These are phyloP conservation scores for Podochytrium sp. DNA, from an alignment of 192 early-diverging fungal genomes.

Conservation along the genomic window DNA sequence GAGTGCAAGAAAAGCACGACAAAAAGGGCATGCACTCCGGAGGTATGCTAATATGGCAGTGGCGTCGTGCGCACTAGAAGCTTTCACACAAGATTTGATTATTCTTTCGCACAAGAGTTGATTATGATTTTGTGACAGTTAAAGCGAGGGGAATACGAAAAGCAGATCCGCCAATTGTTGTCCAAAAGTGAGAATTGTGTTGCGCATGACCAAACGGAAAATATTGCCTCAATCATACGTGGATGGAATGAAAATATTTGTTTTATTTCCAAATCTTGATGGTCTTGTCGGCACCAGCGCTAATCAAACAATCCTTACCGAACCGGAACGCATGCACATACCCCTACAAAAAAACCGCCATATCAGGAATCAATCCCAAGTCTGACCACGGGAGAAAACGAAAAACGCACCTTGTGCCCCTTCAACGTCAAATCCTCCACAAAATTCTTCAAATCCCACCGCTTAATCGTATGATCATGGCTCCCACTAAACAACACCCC, in stretches of 20 bases:
- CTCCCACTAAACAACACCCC: conserved; percentile 44
- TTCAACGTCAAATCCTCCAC: conserved; percentile 26
- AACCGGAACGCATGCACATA: conserved; percentile 31
- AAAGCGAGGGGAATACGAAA: no score
- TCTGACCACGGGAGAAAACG: background rate
- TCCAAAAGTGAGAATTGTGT: no score
- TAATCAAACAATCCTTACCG: conserved; percentile 22
- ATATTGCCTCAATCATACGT: background rate
- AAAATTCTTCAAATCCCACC: conserved; percentile 42
- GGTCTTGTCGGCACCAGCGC: conserved; percentile 30
- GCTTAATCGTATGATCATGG: conserved; percentile 45
- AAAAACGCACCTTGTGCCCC: conserved; percentile 39
- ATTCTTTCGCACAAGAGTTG: no score
- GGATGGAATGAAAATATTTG: background rate
- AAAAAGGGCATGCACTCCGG: no score
- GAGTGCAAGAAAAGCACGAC: no score
- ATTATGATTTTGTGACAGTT: no score
- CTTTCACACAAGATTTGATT: no score
- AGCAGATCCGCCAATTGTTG: no score
- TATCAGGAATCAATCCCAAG: background rate
- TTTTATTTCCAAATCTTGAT: conserved; percentile 35
- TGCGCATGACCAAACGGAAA: no score
- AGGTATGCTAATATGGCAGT: no score
- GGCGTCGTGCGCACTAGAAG: no score
- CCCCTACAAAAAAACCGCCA: conserved; percentile 3